Evolutionary conservation across 495 filamentous ascomycete genomes (phyloP).

Genomic region (Alectoria sarmentosa): DNA sequence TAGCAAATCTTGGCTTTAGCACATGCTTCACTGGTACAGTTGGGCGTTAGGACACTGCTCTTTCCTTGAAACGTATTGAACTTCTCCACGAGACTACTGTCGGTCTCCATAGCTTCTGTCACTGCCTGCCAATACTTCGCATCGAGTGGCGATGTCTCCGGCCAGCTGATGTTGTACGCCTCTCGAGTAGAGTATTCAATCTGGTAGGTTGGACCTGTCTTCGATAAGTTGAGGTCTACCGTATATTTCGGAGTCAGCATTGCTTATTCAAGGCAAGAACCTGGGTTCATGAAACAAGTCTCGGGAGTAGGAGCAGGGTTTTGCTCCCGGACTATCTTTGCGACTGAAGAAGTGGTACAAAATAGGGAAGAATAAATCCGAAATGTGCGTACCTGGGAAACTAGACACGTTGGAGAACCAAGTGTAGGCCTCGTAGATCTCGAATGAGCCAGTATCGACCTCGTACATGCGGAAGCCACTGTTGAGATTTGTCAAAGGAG

Average conservation of each 20-base stretch:
- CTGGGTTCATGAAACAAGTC: too few species aligned
- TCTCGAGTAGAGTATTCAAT: constrained; percentile 52
- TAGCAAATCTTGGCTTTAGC: constrained; percentile 52
- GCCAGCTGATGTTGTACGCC: constrained; percentile 45
- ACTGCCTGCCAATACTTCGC: constrained; percentile 53
- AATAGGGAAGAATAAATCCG: too few species aligned
- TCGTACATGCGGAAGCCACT: constrained; percentile 49
- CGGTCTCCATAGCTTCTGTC: constrained; percentile 51
- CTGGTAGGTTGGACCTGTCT: constrained; percentile 38
- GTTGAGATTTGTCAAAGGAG: constrained; percentile 49
- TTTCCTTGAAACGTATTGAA: constrained; percentile 52
- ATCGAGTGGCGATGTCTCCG: constrained; percentile 44
- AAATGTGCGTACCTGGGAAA: too few species aligned
- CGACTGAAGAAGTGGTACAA: too few species aligned
- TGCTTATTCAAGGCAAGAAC: too few species aligned
- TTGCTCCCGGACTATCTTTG: too few species aligned
- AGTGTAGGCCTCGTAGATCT: constrained; percentile 46
- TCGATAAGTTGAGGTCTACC: constrained; percentile 26
- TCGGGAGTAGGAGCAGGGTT: too few species aligned
- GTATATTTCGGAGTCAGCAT: too few species aligned
- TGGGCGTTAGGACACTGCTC: constrained; percentile 42
- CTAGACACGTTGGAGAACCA: constrained; percentile 46
- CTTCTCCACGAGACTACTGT: constrained; percentile 38
- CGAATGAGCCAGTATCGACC: constrained; percentile 48
- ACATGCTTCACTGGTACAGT: constrained; percentile 45